Conservation (phyloP, 331 rosid genomes). For the Acacia pycnantha region DNA sequence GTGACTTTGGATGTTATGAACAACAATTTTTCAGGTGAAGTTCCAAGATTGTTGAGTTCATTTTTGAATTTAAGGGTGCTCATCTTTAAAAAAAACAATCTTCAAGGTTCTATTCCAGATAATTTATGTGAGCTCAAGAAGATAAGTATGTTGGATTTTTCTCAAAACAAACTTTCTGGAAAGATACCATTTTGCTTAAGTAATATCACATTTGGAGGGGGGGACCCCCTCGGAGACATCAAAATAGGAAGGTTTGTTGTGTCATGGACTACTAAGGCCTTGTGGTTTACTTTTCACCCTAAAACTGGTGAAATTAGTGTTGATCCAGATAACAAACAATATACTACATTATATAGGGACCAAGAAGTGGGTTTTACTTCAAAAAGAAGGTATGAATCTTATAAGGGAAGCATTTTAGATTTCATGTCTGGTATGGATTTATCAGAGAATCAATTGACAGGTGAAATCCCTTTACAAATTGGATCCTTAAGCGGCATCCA, state of each 20-base stretch:
- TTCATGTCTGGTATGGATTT: slow-evolving; percentile 21
- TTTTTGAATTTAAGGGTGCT: slow-evolving; percentile 1
- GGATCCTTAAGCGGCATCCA: no score
- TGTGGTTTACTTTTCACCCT: fast-evolving
- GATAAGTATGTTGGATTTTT: no score
- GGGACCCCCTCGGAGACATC: not conserved
- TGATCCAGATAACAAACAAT: fast-evolving
- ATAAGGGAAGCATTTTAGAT: not conserved
- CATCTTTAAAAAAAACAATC: not conserved
- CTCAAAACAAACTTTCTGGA: not conserved
- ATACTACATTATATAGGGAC: not conserved
- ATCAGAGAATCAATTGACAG: not conserved
- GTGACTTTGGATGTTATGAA: slow-evolving; percentile 1
- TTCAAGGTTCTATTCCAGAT: not conserved
- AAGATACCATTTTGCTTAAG: not conserved
- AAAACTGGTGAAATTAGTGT: not conserved
- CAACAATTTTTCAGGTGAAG: not conserved
- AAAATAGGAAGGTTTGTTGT: not conserved
- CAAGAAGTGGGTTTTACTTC: slow-evolving; percentile 7
- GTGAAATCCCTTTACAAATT: no score
- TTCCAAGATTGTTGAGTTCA: not conserved
- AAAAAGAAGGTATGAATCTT: slow-evolving; percentile 1
- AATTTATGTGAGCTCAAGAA: not conserved
- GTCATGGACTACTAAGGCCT: not conserved
- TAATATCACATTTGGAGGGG: not conserved